phyloP scores from a whole-genome alignment of 352 stramenopile species.

The Phytophthora europaea region DNA sequence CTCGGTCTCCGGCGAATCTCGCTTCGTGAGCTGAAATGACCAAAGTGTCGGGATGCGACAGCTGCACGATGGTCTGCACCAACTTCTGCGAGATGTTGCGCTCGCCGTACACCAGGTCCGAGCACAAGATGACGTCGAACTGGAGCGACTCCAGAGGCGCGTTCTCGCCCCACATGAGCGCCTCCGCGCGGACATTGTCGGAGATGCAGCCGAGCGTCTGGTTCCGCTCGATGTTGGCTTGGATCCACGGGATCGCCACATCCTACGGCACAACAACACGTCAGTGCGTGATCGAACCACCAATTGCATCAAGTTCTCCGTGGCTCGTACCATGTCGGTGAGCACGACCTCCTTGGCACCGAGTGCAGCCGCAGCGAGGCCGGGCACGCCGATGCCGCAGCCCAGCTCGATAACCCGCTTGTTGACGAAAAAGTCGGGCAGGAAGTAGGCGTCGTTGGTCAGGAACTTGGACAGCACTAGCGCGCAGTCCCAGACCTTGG shows the following conservation, averaged over 20 bases:
- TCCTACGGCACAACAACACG: conserved; percentile 26
- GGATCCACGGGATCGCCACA: conserved; percentile 58
- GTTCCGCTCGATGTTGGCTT: conserved; percentile 62
- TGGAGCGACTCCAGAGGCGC: conserved; percentile 15
- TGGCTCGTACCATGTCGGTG: conserved; percentile 55
- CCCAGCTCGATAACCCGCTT: conserved; percentile 69
- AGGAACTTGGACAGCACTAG: conserved; percentile 67
- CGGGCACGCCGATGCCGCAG: conserved; percentile 66
- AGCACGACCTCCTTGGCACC: conserved; percentile 54
- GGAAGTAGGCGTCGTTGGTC: conserved; percentile 43
- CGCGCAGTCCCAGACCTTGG: conserved; percentile 71
- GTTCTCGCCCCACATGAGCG: conserved; percentile 58
- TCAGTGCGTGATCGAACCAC: conserved; percentile 4
- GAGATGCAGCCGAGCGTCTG: conserved; percentile 34
- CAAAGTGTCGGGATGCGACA: conserved; percentile 48
- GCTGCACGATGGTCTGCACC: conserved; percentile 48
- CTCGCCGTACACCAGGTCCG: conserved; percentile 67
- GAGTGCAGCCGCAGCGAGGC: conserved; percentile 52
- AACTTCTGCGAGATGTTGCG: conserved; percentile 51
- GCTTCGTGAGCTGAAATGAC: conserved; percentile 64
- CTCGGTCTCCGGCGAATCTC: conserved; percentile 63
- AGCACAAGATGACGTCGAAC: conserved; percentile 70
- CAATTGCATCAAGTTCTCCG: conserved; percentile 4
- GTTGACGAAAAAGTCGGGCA: conserved; percentile 50
- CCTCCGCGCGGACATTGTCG: conserved; percentile 25